These are phyloP conservation scores for Pythium sp. DNA, from an alignment of 352 stramenopile species.

Conservation along the genomic window DNA sequence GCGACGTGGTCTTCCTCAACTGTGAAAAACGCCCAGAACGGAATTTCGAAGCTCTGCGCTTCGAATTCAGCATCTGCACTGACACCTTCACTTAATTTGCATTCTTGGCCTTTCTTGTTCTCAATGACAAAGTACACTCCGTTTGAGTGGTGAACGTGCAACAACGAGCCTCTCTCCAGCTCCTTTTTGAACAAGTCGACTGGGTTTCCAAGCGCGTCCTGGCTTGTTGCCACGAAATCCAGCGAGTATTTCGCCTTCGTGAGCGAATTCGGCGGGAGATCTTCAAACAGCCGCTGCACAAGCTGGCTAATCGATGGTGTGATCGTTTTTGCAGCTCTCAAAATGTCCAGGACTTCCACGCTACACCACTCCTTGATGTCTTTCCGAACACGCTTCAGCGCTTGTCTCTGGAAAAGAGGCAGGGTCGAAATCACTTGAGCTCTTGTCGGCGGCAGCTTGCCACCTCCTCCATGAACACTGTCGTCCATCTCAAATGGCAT, in stretches of 20 bases:
- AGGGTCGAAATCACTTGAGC: conserved; percentile 55
- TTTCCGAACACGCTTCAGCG: conserved; percentile 59
- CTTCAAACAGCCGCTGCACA: conserved; percentile 71
- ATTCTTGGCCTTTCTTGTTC: conserved; percentile 9
- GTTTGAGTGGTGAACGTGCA: conserved; percentile 55
- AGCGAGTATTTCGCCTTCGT: conserved; percentile 72
- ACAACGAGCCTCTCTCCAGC: conserved; percentile 35
- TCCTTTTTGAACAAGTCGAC: conserved; percentile 67
- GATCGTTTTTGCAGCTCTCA: conserved; percentile 59
- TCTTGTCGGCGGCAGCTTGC: conserved; percentile 26
- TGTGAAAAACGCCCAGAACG: conserved; percentile 81
- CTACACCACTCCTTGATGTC: conserved; percentile 86
- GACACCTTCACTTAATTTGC: background rate
- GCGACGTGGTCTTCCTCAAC: conserved; percentile 46
- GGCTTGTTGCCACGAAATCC: conserved; percentile 58
- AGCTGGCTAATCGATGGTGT: conserved; percentile 63
- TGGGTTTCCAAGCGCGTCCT: conserved; percentile 57
- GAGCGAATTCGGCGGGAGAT: conserved; percentile 51
- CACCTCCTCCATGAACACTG: conserved; percentile 15
- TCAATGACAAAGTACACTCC: conserved; percentile 73
- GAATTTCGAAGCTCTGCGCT: conserved; percentile 38
- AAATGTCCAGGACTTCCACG: conserved; percentile 75
- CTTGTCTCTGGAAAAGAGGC: conserved; percentile 72
- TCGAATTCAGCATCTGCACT: background rate
- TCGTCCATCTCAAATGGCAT: conserved; percentile 65